These are phyloP conservation scores for Dryadomyces quercus-mongolicae DNA, from an alignment of 2,329 filamentous ascomycete species.

Conservation along the genomic window DNA sequence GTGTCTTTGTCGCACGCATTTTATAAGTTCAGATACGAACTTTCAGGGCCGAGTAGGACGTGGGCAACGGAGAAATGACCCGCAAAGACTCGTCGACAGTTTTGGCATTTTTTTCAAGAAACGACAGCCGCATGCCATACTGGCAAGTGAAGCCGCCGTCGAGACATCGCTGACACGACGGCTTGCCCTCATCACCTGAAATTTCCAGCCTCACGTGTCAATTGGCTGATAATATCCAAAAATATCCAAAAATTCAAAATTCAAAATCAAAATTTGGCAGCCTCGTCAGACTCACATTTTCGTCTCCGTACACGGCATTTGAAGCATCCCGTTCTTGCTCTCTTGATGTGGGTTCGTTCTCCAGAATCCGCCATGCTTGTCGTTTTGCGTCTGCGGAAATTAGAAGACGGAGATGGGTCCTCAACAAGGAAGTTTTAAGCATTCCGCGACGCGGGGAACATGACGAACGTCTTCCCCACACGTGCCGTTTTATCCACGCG, in stretches of 20 bases:
- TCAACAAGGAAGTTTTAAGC: no score
- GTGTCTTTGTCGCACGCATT: not conserved
- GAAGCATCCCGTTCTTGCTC: not conserved
- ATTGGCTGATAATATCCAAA: no score
- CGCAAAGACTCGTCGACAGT: not conserved
- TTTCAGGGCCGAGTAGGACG: not conserved
- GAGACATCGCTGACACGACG: conserved; percentile 33
- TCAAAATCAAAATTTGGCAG: not conserved
- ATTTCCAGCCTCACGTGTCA: not conserved
- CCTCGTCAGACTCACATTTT: not conserved
- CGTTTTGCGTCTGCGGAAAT: not conserved
- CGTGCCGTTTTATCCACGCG: not conserved
- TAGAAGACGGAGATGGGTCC: no score
- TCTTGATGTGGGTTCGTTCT: no score
- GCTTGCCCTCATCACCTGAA: conserved; percentile 40
- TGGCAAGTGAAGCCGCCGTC: conserved; percentile 33
- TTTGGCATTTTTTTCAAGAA: conserved; percentile 34
- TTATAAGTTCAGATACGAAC: not conserved
- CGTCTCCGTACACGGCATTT: not conserved
- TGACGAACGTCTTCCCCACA: no score
- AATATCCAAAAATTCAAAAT: no score
- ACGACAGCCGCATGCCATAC: conserved; percentile 33
- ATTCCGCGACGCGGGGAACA: no score
- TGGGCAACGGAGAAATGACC: not conserved
- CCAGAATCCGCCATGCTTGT: not conserved